A percentile compares a stretch with the other conserved stretches of the same genome.
Evolutionary conservation across 495 filamentous ascomycete species (phyloP).

Genomic region (Penicillium cataractarum): DNA sequence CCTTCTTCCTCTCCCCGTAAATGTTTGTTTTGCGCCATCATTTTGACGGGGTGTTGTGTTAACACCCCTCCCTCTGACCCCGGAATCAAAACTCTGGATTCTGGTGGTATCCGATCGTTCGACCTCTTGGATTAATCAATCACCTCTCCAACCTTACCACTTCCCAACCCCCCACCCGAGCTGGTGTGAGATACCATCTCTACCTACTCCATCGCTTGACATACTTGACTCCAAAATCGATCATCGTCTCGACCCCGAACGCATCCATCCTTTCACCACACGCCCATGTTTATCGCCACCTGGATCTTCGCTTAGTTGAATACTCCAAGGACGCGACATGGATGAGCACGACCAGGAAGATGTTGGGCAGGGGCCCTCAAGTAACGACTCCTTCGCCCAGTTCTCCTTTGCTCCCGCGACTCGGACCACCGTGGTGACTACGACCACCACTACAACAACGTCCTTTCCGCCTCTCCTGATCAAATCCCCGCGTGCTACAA

Average conservation of each 20-base stretch:
- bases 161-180: slow-evolving; percentile 16
- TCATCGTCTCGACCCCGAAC: slow-evolving; percentile 24
- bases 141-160: slow-evolving; percentile 4
- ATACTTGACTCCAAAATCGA: slow-evolving; percentile 17
- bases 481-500: slow-evolving; percentile 70
- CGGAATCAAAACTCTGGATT: background rate
- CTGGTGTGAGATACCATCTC: slow-evolving; percentile 25
- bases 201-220: slow-evolving; percentile 21
- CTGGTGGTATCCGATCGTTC: slow-evolving; percentile 12
- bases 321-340: slow-evolving; percentile 34
- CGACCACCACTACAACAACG: slow-evolving; percentile 91
- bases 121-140: background rate
- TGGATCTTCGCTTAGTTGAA: slow-evolving; percentile 23
- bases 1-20: slow-evolving; percentile 14
- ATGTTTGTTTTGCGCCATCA: slow-evolving; percentile 32
- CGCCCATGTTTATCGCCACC: slow-evolving; percentile 18
- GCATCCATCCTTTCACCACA: slow-evolving; percentile 20
- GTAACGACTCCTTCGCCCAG: slow-evolving; percentile 55
- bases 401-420: slow-evolving; percentile 74
- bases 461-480: slow-evolving; percentile 83
- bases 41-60: slow-evolving; percentile 31
- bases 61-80: slow-evolving; percentile 8
- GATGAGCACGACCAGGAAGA: slow-evolving; percentile 33
- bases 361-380: slow-evolving; percentile 26
- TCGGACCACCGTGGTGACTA: slow-evolving; percentile 81